These are phyloP conservation scores for Taiwanofungus camphoratus DNA, from an alignment of 1,284 basidiomycete species.

Conservation along the genomic window DNA sequence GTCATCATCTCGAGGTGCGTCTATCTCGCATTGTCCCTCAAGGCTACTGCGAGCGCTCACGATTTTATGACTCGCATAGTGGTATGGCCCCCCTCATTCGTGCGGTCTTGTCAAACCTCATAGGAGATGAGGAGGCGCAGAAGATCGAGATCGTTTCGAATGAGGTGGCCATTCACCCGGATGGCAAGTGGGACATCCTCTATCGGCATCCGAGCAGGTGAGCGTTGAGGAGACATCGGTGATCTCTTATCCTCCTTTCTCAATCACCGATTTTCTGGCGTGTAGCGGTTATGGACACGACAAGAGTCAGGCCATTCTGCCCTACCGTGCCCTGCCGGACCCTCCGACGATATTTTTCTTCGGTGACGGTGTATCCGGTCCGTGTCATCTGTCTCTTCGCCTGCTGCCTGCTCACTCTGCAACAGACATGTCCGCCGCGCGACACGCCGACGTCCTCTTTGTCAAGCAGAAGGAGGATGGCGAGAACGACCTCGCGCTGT, in stretches of 20 bases:
- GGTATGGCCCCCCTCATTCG: constrained; percentile 93
- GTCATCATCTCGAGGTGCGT: constrained; percentile 86
- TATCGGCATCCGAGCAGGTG: constrained; percentile 85
- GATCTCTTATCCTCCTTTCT: no score
- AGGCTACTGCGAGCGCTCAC: background rate
- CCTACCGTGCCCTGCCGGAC: constrained; percentile 66
- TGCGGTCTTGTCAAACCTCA: constrained; percentile 74
- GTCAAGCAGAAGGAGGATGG: constrained; percentile 77
- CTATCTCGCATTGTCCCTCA: background rate
- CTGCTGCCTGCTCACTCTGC: background rate
- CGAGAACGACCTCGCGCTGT: constrained; percentile 81
- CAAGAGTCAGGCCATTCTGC: constrained; percentile 87
- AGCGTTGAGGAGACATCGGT: no score
- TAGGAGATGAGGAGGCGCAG: constrained; percentile 67
- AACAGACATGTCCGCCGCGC: constrained; percentile 83
- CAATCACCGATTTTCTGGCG: background rate
- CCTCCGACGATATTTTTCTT: constrained; percentile 90
- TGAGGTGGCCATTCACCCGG: constrained; percentile 60
- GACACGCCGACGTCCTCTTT: constrained; percentile 86
- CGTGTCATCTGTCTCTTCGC: background rate
- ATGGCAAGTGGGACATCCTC: constrained; percentile 80
- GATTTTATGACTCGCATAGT: constrained; percentile 33
- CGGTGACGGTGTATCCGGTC: constrained; percentile 90
- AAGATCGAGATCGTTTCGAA: constrained; percentile 90
- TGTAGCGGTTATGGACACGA: constrained; percentile 84